Conservation (phyloP, 805 yeast genomes). For the Kuraishia hungarica region DNA sequence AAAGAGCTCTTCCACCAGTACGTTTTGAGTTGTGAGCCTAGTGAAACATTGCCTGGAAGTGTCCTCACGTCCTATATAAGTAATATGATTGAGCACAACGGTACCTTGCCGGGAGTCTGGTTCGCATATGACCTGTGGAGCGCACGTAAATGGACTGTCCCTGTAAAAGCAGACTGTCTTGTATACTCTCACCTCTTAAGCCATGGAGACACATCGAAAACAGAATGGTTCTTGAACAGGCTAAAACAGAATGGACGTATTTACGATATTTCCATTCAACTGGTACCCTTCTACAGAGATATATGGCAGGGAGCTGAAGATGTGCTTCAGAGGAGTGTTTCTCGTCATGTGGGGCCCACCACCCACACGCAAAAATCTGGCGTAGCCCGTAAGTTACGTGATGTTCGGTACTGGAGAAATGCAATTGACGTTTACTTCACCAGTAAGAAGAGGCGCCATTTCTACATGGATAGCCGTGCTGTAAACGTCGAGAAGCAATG, state of each 20-base stretch:
- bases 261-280: not conserved
- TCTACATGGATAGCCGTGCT: not conserved
- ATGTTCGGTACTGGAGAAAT: not conserved
- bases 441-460: not conserved
- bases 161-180: not conserved
- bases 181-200: not conserved
- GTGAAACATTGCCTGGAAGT: not conserved
- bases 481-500: not conserved
- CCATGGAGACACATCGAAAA: not conserved
- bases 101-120: not conserved
- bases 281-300: not conserved
- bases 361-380: too few species aligned
- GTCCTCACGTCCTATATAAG: not conserved
- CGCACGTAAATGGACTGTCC: not conserved
- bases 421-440: not conserved
- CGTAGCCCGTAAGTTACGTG: not conserved
- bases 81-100: not conserved
- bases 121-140: not conserved
- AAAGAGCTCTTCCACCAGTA: constrained; percentile 3
- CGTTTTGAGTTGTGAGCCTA: not conserved
- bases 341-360: not conserved
- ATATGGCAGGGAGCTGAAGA: not conserved
- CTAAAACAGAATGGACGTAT: not conserved
- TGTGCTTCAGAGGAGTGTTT: not conserved
- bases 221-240: not conserved